Base-by-base conservation (phyloP, 2,329 filamentous ascomycete species). In the Fusarium proliferatum region DNA sequence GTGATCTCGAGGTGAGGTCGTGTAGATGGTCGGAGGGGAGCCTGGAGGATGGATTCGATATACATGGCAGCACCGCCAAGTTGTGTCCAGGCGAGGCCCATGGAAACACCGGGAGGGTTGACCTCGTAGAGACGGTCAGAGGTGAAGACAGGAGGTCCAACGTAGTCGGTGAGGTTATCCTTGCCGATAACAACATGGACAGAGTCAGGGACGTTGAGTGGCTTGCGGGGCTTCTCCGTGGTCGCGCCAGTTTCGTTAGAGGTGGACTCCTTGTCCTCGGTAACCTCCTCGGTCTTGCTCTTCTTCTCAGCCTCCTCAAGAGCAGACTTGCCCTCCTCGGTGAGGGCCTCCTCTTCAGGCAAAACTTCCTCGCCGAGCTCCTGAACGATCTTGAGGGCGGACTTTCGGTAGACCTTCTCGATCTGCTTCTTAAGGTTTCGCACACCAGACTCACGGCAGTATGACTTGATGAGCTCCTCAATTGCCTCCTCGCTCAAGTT, bases 361-460 rank as follows among this genome's bases (percentile, higher is more conserved):
- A 97, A 84, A 2, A 88, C 93, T 10, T 94, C 92, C 79, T 98
- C 95, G 56, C 96, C 96, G 19, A 98, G 88, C 72, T 98, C 95
- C 81, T 96, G 93, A 17, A 99, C 96, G 75, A 99, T 99, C 85
- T 98, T 98, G 71, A 99, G 87, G 1, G 96, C 97, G 19, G 96
- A 95, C 84, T 99, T 99, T 66, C 96, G 92, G 84, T 98, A 99
- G 6, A 99, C 94, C 86, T 99, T 99, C 82, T 99, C 96, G 71
- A 99, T 99, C 82, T 98, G 96, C 86, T 99, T 98, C 89, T 99
- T 99, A 69, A 99, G 86, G 80, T 99, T 99, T 75, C 96, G 92
- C 13, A 99, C 97, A 77, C 96, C 96, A 48, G 95, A 97, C 84
- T 99, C 96, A 48, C 96, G 93, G 84, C 95, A 98, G 85, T 99